Percentiles rank a stretch among this genome's conserved stretches.
phyloP scores from a whole-genome alignment of 768 basidiomycete genomes.

The Panaeolus papilionaceus region DNA sequence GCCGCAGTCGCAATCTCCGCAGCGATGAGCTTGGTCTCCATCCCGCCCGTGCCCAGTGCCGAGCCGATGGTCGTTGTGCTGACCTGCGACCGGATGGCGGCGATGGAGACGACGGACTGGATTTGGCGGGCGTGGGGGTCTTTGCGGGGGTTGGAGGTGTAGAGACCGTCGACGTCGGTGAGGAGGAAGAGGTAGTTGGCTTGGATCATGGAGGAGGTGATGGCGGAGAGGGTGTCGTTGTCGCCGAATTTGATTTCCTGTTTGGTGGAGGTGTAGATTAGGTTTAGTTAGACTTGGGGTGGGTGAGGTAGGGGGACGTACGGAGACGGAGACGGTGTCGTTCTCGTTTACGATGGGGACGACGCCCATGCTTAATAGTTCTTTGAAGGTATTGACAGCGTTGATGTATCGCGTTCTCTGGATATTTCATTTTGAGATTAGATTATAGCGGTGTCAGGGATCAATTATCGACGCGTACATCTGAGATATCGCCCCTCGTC shows the following conservation, averaged over 20 bases:
- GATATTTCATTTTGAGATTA: constrained; percentile 13
- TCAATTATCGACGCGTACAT: constrained; percentile 52
- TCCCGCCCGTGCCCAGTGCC: constrained; percentile 96
- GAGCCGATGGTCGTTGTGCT: constrained; percentile 92
- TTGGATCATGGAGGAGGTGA: constrained; percentile 96
- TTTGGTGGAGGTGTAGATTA: not conserved
- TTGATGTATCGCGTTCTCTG: constrained; percentile 96
- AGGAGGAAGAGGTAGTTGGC: constrained; percentile 97
- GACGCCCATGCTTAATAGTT: constrained; percentile 91
- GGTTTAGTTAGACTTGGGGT: not conserved
- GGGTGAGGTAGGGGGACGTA: constrained; percentile 49
- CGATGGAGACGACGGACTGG: constrained; percentile 82
- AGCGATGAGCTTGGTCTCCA: constrained; percentile 99
- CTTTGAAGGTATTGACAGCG: constrained; percentile 94
- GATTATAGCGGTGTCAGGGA: not conserved
- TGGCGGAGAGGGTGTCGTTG: constrained; percentile 97
- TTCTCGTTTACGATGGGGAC: constrained; percentile 99
- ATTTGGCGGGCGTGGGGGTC: constrained; percentile 84
- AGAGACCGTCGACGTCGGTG: constrained; percentile 96
- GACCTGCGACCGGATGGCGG: constrained; percentile 83
- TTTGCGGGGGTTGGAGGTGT: constrained; percentile 94
- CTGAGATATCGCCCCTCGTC: constrained; percentile 96
- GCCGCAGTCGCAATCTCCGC: constrained; percentile 97
- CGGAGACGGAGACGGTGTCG: constrained; percentile 97
- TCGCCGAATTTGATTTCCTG: constrained; percentile 99